phyloP scores from a whole-genome alignment of 2,329 filamentous ascomycete species.

The Apiospora kogelbergensis region DNA sequence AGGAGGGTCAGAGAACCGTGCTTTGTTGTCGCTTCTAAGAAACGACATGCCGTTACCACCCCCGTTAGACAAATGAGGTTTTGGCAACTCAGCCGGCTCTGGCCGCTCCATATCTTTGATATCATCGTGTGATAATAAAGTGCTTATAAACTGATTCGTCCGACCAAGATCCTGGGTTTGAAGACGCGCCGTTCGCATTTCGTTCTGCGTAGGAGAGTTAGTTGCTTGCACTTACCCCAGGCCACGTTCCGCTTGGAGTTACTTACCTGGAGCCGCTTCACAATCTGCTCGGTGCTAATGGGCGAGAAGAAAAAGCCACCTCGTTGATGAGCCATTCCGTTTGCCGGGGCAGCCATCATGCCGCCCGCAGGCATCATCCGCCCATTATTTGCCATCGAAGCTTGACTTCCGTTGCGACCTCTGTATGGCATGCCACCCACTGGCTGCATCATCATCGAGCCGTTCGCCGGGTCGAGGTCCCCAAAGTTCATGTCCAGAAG shows the following conservation, averaged over 20 bases:
- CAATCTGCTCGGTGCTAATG: constrained; percentile 90
- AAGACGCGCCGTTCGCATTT: constrained; percentile 86
- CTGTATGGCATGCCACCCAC: constrained; percentile 69
- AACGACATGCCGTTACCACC: constrained; percentile 39
- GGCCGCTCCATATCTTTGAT: constrained; percentile 58
- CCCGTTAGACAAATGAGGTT: constrained; percentile 49
- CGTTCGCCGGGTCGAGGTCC: constrained; percentile 81
- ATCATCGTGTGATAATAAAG: constrained; percentile 72
- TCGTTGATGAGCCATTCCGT: constrained; percentile 68
- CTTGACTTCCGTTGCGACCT: constrained; percentile 67
- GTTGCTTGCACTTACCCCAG: constrained; percentile 12
- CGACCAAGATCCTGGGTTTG: constrained; percentile 84
- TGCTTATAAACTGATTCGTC: constrained; percentile 77
- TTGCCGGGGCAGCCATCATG: constrained; percentile 50
- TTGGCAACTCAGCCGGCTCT: constrained; percentile 46
- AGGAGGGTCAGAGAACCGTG: constrained; percentile 88
- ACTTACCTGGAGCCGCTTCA: constrained; percentile 81
- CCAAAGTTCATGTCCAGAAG: constrained; percentile 88
- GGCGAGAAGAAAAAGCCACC: constrained; percentile 80
- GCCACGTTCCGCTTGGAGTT: not conserved
- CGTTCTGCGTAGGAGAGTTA: constrained; percentile 55
- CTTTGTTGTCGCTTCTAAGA: constrained; percentile 69
- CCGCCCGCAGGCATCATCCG: constrained; percentile 56
- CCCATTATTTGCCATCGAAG: constrained; percentile 61
- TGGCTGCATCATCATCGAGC: constrained; percentile 68